A percentile compares a stretch with the other conserved stretches of the same genome.
phyloP scores from a whole-genome alignment of 2,329 filamentous ascomycete genomes.

The Claviceps humidiphila region DNA sequence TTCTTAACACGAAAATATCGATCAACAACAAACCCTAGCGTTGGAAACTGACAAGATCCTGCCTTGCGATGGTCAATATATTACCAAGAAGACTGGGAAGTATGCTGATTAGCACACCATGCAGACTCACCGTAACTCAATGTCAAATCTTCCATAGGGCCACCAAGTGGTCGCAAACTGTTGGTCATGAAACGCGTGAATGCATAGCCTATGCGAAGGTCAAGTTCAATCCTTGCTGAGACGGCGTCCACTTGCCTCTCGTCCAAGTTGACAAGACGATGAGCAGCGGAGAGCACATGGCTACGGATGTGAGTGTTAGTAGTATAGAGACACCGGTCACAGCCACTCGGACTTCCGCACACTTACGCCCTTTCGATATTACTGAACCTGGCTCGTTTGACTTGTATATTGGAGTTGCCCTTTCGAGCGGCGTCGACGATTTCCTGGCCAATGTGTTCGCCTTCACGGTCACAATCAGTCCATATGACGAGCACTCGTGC shows the following conservation, averaged over 20 bases:
- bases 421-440: slow-evolving; percentile 69
- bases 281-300: slow-evolving; percentile 76
- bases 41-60: slow-evolving; percentile 94
- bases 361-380: slow-evolving; percentile 82
- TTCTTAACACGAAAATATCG: slow-evolving; percentile 88
- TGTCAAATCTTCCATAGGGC: slow-evolving; percentile 47
- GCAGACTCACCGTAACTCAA: slow-evolving; percentile 63
- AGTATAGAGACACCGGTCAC: slow-evolving; percentile 3
- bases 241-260: slow-evolving; percentile 81
- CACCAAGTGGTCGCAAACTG: slow-evolving; percentile 60
- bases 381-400: slow-evolving; percentile 84
- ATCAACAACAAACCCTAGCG: slow-evolving; percentile 91
- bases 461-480: slow-evolving; percentile 97
- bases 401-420: slow-evolving; percentile 59
- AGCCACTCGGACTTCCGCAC: neutral
- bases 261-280: slow-evolving; percentile 64
- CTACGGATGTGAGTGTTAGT: slow-evolving; percentile 28
- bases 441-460: slow-evolving; percentile 89
- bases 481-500: slow-evolving; percentile 79
- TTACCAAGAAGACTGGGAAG: neutral
- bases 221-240: slow-evolving; percentile 76
- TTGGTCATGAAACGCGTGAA: slow-evolving; percentile 83
- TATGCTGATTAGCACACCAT: neutral
- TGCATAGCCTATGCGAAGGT: slow-evolving; percentile 80
- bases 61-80: neutral